Evolutionary conservation across 2,329 filamentous ascomycete species (phyloP).

Genomic region (Aphanocladium album): DNA sequence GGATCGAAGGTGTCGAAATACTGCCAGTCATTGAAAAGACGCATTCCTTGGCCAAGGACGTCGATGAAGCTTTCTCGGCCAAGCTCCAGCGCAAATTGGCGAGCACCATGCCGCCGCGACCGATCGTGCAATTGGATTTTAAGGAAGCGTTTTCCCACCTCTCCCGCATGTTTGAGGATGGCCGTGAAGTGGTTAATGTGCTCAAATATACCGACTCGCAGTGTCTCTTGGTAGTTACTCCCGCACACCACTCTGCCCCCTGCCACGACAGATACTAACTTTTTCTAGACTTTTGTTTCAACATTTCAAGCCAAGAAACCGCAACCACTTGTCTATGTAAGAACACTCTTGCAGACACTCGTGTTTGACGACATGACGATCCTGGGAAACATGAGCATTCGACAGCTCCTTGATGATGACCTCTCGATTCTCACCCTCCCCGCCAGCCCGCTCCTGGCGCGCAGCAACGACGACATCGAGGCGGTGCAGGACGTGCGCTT

Average conservation of each 20-base stretch:
- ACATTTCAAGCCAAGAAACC: conserved; percentile 74
- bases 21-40: conserved; percentile 56
- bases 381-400: conserved; percentile 61
- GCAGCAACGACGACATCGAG: conserved; percentile 71
- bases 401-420: conserved; percentile 75
- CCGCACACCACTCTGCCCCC: not conserved
- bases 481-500: conserved; percentile 67
- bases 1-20: conserved; percentile 45
- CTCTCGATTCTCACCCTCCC: conserved; percentile 73
- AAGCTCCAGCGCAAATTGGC: conserved; percentile 90
- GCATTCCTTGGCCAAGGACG: conserved; percentile 55
- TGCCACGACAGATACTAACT: not conserved
- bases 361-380: conserved; percentile 69
- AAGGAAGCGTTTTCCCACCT: conserved; percentile 68
- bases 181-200: conserved; percentile 61
- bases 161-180: conserved; percentile 66
- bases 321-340: conserved; percentile 76
- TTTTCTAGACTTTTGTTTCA: conserved; percentile 61
- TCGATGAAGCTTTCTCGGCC: conserved; percentile 77
- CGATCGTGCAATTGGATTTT: conserved; percentile 74
- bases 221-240: conserved; percentile 57
- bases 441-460: conserved; percentile 64
- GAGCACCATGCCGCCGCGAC: conserved; percentile 87
- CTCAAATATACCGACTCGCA: conserved; percentile 64
- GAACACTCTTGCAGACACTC: conserved; percentile 71